A percentile compares a stretch with the other conserved stretches of the same genome.
phyloP scores from a whole-genome alignment of 495 filamentous ascomycete species.

The Podospora conica region DNA sequence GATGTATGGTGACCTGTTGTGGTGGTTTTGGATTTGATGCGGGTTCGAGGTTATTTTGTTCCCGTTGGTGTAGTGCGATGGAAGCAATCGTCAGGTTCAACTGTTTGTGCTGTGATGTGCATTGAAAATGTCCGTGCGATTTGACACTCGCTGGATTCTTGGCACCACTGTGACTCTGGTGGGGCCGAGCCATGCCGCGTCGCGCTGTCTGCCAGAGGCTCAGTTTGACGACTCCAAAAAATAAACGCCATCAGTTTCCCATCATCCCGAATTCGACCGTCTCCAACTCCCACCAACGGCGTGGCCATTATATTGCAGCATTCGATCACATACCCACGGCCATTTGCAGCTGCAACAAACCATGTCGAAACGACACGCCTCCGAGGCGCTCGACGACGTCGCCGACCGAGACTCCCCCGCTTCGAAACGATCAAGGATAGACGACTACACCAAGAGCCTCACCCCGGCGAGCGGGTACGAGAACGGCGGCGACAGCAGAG shows the following conservation, averaged over 20 bases:
- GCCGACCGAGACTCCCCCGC: conserved; percentile 56
- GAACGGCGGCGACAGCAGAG: conserved; percentile 30
- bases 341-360: not conserved
- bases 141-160: not conserved
- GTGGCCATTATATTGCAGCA: not conserved
- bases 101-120: not conserved
- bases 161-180: not conserved
- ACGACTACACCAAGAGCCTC: conserved; percentile 42
- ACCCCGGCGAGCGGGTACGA: conserved; percentile 28
- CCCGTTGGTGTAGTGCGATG: not conserved
- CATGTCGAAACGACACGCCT: conserved; percentile 63
- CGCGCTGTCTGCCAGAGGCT: not conserved
- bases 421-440: conserved; percentile 68
- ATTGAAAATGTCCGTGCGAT: not conserved
- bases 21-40: not conserved
- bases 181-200: not conserved
- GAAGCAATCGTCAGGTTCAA: not conserved
- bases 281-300: not conserved
- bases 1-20: not conserved
- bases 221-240: conserved; percentile 1
- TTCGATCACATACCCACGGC: not conserved
- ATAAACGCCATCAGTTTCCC: not conserved
- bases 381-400: conserved; percentile 65
- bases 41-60: not conserved
- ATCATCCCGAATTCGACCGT: not conserved